These are phyloP conservation scores for Cantharellus anzutake DNA, from an alignment of 768 basidiomycete genomes.

Conservation along the genomic window DNA sequence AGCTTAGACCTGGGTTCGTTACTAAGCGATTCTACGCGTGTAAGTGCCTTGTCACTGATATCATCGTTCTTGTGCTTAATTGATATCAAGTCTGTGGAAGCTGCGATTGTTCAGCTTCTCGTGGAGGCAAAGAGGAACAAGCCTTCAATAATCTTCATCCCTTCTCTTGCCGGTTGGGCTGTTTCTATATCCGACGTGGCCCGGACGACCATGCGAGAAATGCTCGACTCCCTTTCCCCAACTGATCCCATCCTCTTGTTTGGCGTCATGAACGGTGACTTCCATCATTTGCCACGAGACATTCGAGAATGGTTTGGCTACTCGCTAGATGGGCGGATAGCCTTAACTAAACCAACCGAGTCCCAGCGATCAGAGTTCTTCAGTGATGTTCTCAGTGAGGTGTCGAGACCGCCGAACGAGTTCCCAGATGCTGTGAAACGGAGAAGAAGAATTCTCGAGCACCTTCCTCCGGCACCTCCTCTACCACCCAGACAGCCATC, in stretches of 20 bases:
- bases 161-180: slow-evolving; percentile 74
- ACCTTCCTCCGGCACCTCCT: slow-evolving; percentile 75
- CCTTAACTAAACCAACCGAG: slow-evolving; percentile 31
- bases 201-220: slow-evolving; percentile 66
- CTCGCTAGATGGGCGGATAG: slow-evolving; percentile 51
- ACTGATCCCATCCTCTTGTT: slow-evolving; percentile 88
- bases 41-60: slow-evolving; percentile 20
- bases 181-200: slow-evolving; percentile 68
- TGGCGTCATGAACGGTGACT: slow-evolving; percentile 67
- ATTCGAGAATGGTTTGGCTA: slow-evolving; percentile 86
- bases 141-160: slow-evolving; percentile 89
- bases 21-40: slow-evolving; percentile 75
- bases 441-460: slow-evolving; percentile 67
- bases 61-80: slow-evolving; percentile 1
- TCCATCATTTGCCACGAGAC: slow-evolving; percentile 52
- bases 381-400: slow-evolving; percentile 42
- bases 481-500: slow-evolving; percentile 68
- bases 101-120: slow-evolving; percentile 86
- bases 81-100: slow-evolving; percentile 56
- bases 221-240: slow-evolving; percentile 80
- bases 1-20: slow-evolving; percentile 79
- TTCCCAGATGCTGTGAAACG: slow-evolving; percentile 82
- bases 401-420: slow-evolving; percentile 58
- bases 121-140: slow-evolving; percentile 94
- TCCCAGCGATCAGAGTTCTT: slow-evolving; percentile 63